Percentiles rank a stretch among this genome's conserved stretches.
These are phyloP conservation scores for Solanum pinnatisectum DNA, from an alignment of 257 asterid species.

Conservation along the genomic window DNA sequence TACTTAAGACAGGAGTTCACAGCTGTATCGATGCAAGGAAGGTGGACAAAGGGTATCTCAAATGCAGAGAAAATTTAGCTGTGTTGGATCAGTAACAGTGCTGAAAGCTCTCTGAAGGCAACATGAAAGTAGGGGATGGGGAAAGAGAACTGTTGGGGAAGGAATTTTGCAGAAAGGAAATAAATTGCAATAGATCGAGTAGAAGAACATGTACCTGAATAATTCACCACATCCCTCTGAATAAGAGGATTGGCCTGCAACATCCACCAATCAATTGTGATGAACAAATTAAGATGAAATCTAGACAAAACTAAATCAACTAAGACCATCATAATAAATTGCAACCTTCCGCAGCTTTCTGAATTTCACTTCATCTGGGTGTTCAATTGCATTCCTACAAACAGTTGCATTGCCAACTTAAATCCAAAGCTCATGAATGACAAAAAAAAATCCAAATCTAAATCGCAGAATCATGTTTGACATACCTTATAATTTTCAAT, in stretches of 20 bases:
- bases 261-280: constrained; percentile 2
- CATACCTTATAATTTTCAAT: constrained; percentile 38
- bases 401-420: background rate
- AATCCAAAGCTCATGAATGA: background rate
- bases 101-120: background rate
- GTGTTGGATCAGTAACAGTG: background rate
- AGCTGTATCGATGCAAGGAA: background rate
- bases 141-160: background rate
- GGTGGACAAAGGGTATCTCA: background rate
- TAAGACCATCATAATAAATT: background rate
- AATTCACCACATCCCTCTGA: constrained; percentile 49
- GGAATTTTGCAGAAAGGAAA: background rate
- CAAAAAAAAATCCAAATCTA: background rate
- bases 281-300: background rate
- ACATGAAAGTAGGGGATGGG: background rate
- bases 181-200: background rate
- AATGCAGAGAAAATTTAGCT: background rate
- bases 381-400: constrained; percentile 75
- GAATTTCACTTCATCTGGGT: constrained; percentile 66
- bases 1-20: background rate
- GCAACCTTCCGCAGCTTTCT: constrained; percentile 76
- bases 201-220: constrained; percentile 40
- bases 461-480: constrained; percentile 11
- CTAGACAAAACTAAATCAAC: background rate
- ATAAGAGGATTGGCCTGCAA: constrained; percentile 67